Conservation (phyloP, 345 rosid species). For the Brassica carinata region DNA sequence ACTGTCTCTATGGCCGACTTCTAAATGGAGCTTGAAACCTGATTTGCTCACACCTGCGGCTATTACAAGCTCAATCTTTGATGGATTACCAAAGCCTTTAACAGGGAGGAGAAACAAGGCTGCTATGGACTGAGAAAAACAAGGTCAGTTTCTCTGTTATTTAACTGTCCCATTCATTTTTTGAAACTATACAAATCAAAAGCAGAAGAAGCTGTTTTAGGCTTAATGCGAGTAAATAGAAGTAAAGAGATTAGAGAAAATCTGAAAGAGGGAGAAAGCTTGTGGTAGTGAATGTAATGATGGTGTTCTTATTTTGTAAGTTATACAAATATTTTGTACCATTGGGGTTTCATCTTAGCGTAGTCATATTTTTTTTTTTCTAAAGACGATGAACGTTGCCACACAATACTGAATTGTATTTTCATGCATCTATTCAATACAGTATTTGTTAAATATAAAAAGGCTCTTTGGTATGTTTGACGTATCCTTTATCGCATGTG, state of each 20-base stretch:
- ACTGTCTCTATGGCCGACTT: slow-evolving; percentile 54
- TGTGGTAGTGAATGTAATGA: slow-evolving; percentile 24
- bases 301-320: slow-evolving; percentile 15
- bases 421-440: no score
- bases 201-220: slow-evolving; percentile 28
- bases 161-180: slow-evolving; percentile 27
- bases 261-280: slow-evolving; percentile 13
- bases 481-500: no score
- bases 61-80: slow-evolving; percentile 68
- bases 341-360: background rate
- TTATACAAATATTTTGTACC: slow-evolving; percentile 26
- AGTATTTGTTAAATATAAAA: no score
- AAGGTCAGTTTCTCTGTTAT: slow-evolving; percentile 33
- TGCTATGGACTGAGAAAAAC: slow-evolving; percentile 62
- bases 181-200: slow-evolving; percentile 35
- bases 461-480: no score
- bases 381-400: background rate
- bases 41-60: slow-evolving; percentile 68
- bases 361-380: background rate
- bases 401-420: background rate
- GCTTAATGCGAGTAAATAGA: slow-evolving; percentile 40
- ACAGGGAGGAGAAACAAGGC: slow-evolving; percentile 73
- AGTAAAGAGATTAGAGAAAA: slow-evolving; percentile 34
- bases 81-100: slow-evolving; percentile 60
- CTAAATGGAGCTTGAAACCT: slow-evolving; percentile 67